Evolutionary conservation across 2,329 filamentous ascomycete species (phyloP).

Genomic region (Exophiala aquamarina): DNA sequence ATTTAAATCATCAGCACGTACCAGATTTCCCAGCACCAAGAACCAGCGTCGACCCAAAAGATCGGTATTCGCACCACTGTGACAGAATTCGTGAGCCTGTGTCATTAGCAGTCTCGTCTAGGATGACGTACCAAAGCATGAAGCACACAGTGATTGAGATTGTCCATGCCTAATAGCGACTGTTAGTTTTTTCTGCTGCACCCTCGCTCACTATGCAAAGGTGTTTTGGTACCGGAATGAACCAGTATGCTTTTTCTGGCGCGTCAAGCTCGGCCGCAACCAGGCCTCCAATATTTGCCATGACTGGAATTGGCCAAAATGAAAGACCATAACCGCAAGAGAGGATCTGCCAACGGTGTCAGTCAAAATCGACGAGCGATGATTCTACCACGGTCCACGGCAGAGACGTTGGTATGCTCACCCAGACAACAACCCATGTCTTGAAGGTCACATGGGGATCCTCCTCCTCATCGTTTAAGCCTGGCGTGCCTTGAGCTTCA

Average conservation of each 20-base stretch:
- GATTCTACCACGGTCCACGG: not conserved
- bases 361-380: not conserved
- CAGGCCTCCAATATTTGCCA: slow-evolving; percentile 10
- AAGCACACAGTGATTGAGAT: slow-evolving; percentile 14
- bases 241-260: slow-evolving; percentile 9
- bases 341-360: slow-evolving; percentile 8
- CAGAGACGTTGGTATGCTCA: slow-evolving; percentile 11
- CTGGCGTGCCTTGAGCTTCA: not conserved
- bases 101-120: not conserved
- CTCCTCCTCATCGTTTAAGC: slow-evolving; percentile 5
- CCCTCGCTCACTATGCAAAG: no score
- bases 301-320: slow-evolving; percentile 18
- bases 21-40: slow-evolving; percentile 44
- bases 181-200: no score
- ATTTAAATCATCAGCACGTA: slow-evolving; percentile 17
- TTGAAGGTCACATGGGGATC: slow-evolving; percentile 29
- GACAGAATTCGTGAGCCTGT: not conserved
- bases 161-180: no score
- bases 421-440: slow-evolving; percentile 31
- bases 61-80: slow-evolving; percentile 41
- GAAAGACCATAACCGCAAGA: slow-evolving; percentile 19
- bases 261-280: slow-evolving; percentile 11
- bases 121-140: slow-evolving; percentile 11
- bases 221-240: no score
- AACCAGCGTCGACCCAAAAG: slow-evolving; percentile 50